phyloP scores from a whole-genome alignment of 73 alveolate species.

The Uronychia setigera region DNA sequence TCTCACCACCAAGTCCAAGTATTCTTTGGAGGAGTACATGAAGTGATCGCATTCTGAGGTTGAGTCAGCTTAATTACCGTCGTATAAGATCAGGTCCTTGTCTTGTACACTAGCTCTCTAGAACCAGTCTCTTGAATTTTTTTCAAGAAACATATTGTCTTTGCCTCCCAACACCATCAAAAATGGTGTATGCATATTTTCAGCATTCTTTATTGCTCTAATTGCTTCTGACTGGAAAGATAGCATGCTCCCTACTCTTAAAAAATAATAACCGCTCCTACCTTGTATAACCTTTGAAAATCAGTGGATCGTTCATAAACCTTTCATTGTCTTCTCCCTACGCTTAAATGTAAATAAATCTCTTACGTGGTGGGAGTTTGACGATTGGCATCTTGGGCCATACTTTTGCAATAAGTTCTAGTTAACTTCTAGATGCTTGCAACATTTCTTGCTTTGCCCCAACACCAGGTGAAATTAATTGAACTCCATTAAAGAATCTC shows the following conservation, averaged over 20 bases:
- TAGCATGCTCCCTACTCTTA: neutral
- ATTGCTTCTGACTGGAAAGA: neutral
- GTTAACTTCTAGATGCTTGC: neutral
- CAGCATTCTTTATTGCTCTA: neutral
- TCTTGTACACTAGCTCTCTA: constrained; percentile 8
- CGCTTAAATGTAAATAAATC: too few relatives aligned
- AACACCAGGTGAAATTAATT: neutral
- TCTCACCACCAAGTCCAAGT: neutral
- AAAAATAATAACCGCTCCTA: too few relatives aligned
- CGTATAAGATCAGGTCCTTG: constrained; percentile 32
- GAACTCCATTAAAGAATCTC: constrained; percentile 10
- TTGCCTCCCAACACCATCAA: constrained; percentile 48
- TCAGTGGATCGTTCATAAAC: constrained; percentile 24
- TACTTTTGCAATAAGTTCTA: too few relatives aligned
- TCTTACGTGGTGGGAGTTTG: constrained; percentile 3
- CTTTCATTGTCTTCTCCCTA: neutral
- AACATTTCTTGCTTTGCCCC: neutral
- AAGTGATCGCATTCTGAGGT: constrained; percentile 35
- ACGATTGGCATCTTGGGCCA: constrained; percentile 10
- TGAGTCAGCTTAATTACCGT: too few relatives aligned
- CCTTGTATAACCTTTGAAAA: neutral
- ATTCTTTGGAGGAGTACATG: constrained; percentile 8
- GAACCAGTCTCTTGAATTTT: constrained; percentile 15
- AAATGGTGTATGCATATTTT: constrained; percentile 34
- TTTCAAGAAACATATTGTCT: constrained; percentile 24